These are phyloP conservation scores for Apophysomyces trapeziformis DNA, from an alignment of 371 early-diverging fungal genomes.

Conservation along the genomic window DNA sequence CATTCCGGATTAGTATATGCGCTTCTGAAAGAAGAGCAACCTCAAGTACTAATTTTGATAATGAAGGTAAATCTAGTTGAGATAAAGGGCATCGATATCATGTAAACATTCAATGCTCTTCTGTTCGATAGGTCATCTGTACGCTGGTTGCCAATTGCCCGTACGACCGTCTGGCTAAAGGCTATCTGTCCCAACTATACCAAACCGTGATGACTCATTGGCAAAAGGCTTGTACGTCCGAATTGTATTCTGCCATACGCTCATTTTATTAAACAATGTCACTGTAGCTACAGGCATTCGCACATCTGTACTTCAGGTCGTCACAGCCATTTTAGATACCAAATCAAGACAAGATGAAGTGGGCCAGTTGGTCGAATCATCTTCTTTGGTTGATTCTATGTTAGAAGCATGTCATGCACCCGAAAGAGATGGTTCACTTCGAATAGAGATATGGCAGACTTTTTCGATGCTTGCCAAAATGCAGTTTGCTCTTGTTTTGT, in stretches of 20 bases:
- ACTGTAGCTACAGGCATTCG: conserved; percentile 13
- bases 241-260: background rate
- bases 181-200: conserved; percentile 42
- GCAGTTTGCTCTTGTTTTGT: conserved; percentile 18
- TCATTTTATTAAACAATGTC: background rate
- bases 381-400: conserved; percentile 18
- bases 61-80: conserved; percentile 31
- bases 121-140: conserved; percentile 21
- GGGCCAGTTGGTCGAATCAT: conserved; percentile 1
- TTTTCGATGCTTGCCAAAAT: conserved; percentile 25
- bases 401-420: conserved; percentile 12
- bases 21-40: conserved; percentile 36
- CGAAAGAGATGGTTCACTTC: conserved; percentile 7
- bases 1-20: conserved; percentile 46
- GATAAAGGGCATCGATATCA: background rate
- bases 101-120: background rate
- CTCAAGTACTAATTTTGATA: conserved; percentile 32
- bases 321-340: conserved; percentile 42
- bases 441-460: conserved; percentile 23
- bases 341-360: conserved; percentile 18
- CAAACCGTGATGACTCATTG: conserved; percentile 27
- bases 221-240: background rate
- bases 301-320: conserved; percentile 38
- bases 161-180: conserved; percentile 48
- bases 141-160: conserved; percentile 48